A percentile compares a stretch with the other conserved stretches of the same genome.
These are phyloP conservation scores for Phylloporus sp. DNA, from an alignment of 768 basidiomycete species.

Conservation along the genomic window DNA sequence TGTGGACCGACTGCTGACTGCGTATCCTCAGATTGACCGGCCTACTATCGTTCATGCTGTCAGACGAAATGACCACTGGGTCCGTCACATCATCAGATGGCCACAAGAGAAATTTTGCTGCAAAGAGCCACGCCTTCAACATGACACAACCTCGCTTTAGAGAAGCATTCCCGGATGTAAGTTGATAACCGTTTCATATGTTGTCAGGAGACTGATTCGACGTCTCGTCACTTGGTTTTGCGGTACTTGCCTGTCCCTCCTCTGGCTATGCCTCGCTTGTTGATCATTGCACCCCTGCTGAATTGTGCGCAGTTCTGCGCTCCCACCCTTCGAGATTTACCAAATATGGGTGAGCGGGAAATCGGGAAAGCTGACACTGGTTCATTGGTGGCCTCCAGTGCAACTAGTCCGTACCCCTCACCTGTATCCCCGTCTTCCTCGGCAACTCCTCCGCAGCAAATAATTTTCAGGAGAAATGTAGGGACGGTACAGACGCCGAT, in stretches of 20 bases:
- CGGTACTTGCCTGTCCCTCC: constrained; percentile 16
- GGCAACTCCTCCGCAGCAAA: constrained; percentile 21
- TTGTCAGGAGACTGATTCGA: constrained; percentile 21
- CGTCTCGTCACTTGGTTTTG: constrained; percentile 13
- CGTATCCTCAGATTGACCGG: constrained; percentile 71
- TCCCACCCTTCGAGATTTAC: constrained; percentile 63
- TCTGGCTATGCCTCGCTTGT: constrained; percentile 11
- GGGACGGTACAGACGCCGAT: constrained; percentile 23
- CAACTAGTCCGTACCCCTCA: constrained; percentile 13
- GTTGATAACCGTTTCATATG: constrained; percentile 28
- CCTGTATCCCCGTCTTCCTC: constrained; percentile 18
- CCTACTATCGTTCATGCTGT: constrained; percentile 89
- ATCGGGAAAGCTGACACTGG: constrained; percentile 44
- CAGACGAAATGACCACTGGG: constrained; percentile 96
- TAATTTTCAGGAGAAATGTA: constrained; percentile 13
- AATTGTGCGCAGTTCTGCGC: constrained; percentile 58
- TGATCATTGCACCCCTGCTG: constrained; percentile 17
- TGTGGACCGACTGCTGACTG: constrained; percentile 7
- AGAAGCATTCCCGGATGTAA: constrained; percentile 86
- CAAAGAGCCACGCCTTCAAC: constrained; percentile 85
- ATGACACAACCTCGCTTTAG: constrained; percentile 71
- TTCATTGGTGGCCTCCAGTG: constrained; percentile 22
- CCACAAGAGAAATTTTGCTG: constrained; percentile 76
- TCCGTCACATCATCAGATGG: constrained; percentile 75
- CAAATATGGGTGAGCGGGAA: constrained; percentile 90